These are phyloP conservation scores for Anaeromyces robustus DNA, from an alignment of 192 early-diverging fungal genomes.

Conservation along the genomic window DNA sequence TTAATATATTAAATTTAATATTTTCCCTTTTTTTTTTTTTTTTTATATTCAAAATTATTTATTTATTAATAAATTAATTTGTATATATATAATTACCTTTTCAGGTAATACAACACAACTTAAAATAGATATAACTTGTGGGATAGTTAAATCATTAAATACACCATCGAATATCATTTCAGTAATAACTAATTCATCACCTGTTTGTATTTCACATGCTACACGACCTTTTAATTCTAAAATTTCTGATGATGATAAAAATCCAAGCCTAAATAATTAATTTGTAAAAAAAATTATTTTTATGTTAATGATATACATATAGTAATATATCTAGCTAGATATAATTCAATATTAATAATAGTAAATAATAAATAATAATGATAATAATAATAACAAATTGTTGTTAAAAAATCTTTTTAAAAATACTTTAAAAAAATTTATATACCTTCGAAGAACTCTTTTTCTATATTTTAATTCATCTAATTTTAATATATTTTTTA, in stretches of 20 bases:
- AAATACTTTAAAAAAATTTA: too few relatives aligned
- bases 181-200: slow-evolving; percentile 84
- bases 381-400: too few relatives aligned
- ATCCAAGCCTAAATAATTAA: slow-evolving; percentile 57
- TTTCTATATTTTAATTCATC: slow-evolving; percentile 84
- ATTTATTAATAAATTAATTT: too few relatives aligned
- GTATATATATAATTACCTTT: slow-evolving; percentile 17
- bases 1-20: too few relatives aligned
- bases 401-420: too few relatives aligned
- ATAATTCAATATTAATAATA: too few relatives aligned
- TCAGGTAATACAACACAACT: slow-evolving; percentile 86
- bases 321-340: too few relatives aligned
- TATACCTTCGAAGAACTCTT: slow-evolving; percentile 65
- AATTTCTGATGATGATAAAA: slow-evolving; percentile 62
- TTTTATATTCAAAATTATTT: too few relatives aligned
- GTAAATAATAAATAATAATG: too few relatives aligned
- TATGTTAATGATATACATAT: too few relatives aligned
- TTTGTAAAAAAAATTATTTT: too few relatives aligned
- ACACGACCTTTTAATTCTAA: slow-evolving; percentile 96
- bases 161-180: slow-evolving; percentile 94
- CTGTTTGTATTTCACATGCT: slow-evolving; percentile 88
- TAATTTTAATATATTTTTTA: slow-evolving; percentile 71
- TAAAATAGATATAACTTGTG: slow-evolving; percentile 70
- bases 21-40: too few relatives aligned
- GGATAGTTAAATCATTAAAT: slow-evolving; percentile 81